Evolutionary conservation across 768 basidiomycete species (phyloP).

Genomic region (Pleurotus salmoneostramineus): DNA sequence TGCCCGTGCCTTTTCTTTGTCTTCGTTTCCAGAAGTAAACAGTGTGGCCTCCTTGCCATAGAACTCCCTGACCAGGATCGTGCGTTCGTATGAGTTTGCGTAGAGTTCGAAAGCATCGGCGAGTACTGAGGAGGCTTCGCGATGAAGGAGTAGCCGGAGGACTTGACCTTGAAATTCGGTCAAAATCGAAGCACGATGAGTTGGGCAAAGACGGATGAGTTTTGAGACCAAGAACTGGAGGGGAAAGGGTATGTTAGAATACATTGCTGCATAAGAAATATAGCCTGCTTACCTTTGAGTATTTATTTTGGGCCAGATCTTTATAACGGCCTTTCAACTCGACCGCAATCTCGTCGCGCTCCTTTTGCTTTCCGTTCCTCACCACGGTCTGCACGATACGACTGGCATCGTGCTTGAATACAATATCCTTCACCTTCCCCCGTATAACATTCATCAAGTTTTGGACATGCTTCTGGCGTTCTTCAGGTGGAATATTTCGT

Average conservation of each 20-base stretch:
- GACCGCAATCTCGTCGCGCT: constrained; percentile 75
- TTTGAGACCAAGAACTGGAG: constrained; percentile 76
- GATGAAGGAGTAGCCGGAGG: constrained; percentile 75
- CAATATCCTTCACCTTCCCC: constrained; percentile 81
- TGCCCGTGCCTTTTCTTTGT: constrained; percentile 61
- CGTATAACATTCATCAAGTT: constrained; percentile 74
- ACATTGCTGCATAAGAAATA: too few species aligned
- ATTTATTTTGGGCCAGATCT: constrained; percentile 80
- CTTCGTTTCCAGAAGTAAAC: constrained; percentile 53
- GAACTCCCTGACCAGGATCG: constrained; percentile 78
- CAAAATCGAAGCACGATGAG: constrained; percentile 73
- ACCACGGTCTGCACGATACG: constrained; percentile 80
- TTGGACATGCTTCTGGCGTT: constrained; percentile 71
- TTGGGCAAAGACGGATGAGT: constrained; percentile 70
- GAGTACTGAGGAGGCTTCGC: constrained; percentile 78
- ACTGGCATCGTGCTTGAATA: constrained; percentile 90
- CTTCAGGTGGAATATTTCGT: constrained; percentile 62
- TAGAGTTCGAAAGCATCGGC: constrained; percentile 90
- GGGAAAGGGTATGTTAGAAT: too few species aligned
- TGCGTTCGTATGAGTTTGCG: constrained; percentile 79
- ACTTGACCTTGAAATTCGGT: constrained; percentile 76
- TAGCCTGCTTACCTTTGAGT: constrained; percentile 67
- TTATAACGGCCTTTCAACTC: constrained; percentile 82
- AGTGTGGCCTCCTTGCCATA: constrained; percentile 86
- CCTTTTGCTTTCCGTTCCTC: constrained; percentile 71